These are phyloP conservation scores for Candida peoriensis DNA, from an alignment of 805 yeast species.

Conservation along the genomic window DNA sequence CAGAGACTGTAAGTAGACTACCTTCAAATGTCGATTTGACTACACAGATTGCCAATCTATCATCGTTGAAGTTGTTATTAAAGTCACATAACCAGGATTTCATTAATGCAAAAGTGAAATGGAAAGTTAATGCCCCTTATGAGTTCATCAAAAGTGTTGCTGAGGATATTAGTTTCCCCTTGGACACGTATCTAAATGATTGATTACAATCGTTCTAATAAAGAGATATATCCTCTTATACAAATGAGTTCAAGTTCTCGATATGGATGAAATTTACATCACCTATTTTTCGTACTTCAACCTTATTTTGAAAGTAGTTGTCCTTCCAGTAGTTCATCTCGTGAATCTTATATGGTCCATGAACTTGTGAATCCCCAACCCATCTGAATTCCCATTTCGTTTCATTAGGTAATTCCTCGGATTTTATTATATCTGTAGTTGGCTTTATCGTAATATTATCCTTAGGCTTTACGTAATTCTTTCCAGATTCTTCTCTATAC, in stretches of 20 bases:
- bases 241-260: slow-evolving; percentile 2
- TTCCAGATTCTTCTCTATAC: slow-evolving; percentile 40
- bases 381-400: slow-evolving; percentile 46
- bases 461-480: slow-evolving; percentile 25
- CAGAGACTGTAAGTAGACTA: slow-evolving; percentile 29
- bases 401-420: slow-evolving; percentile 16
- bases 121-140: slow-evolving; percentile 79
- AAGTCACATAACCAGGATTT: slow-evolving; percentile 42
- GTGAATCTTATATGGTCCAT: slow-evolving; percentile 45
- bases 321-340: slow-evolving; percentile 48
- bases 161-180: slow-evolving; percentile 56
- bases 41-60: slow-evolving; percentile 29
- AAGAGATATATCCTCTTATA: neutral
- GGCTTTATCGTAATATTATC: slow-evolving; percentile 8
- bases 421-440: slow-evolving; percentile 7
- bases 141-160: slow-evolving; percentile 56
- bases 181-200: slow-evolving; percentile 54
- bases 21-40: slow-evolving; percentile 30
- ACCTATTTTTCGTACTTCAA: slow-evolving; percentile 31
- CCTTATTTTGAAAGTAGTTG: slow-evolving; percentile 43
- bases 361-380: slow-evolving; percentile 36
- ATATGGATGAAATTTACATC: slow-evolving; percentile 13
- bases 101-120: slow-evolving; percentile 62
- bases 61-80: slow-evolving; percentile 27
- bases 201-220: neutral